A percentile compares a stretch with the other conserved stretches of the same genome.
Conservation (phyloP, 2,329 filamentous ascomycete species). For the Fusarium incarnatum region DNA sequence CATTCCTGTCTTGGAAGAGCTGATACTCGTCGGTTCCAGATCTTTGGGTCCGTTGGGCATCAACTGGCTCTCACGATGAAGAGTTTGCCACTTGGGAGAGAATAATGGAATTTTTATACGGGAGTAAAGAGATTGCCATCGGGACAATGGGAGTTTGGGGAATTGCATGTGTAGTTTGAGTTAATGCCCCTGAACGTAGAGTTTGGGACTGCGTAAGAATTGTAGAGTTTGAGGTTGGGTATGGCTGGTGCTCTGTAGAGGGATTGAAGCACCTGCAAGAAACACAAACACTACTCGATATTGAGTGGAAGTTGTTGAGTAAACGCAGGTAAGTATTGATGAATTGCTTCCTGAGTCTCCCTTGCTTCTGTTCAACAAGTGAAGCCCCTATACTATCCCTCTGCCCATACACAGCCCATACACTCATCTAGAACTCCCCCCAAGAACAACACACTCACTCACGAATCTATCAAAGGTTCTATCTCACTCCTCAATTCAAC, state of each 20-base stretch:
- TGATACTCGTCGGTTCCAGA: conserved; percentile 29
- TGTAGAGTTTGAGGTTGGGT: background rate
- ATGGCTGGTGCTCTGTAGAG: background rate
- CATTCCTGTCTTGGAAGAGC: conserved; percentile 32
- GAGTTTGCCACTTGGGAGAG: conserved; percentile 1
- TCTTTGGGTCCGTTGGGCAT: conserved; percentile 34
- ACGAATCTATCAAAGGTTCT: conserved; percentile 49
- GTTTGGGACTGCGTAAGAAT: background rate
- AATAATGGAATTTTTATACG: background rate
- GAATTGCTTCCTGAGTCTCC: conserved; percentile 27
- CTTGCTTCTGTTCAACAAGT: conserved; percentile 3
- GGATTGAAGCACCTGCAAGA: background rate
- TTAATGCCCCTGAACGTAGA: conserved; percentile 9
- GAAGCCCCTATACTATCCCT: conserved; percentile 15
- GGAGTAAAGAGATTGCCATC: background rate
- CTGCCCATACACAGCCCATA: background rate
- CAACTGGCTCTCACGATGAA: conserved; percentile 13
- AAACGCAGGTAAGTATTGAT: conserved; percentile 25
- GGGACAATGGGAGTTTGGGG: background rate
- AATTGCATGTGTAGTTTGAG: conserved; percentile 7
- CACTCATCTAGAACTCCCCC: background rate
- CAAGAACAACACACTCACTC: background rate
- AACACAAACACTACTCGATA: background rate
- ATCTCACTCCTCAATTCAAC: conserved; percentile 51
- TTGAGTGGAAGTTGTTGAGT: conserved; percentile 1